A percentile compares a stretch with the other conserved stretches of the same genome.
Evolutionary conservation across 2,329 filamentous ascomycete genomes (phyloP).

Genomic region (Cercospora sp.): DNA sequence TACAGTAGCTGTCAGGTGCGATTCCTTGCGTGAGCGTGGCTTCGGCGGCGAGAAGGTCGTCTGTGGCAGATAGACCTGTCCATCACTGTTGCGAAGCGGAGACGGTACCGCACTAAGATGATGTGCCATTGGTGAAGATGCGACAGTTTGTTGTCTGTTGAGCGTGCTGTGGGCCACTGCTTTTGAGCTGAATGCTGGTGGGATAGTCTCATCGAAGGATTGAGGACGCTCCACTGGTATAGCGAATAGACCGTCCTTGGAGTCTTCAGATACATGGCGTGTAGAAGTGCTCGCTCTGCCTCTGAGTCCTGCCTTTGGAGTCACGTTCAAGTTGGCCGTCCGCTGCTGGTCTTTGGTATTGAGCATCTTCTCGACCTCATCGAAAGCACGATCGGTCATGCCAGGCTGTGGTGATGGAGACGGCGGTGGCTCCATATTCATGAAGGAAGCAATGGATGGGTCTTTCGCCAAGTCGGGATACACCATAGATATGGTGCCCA

Average conservation of each 20-base stretch:
- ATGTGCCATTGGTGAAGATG: slow-evolving; percentile 25
- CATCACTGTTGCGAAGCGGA: slow-evolving; percentile 28
- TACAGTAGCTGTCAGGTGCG: slow-evolving; percentile 9
- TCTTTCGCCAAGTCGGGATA: slow-evolving; percentile 31
- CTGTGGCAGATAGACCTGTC: slow-evolving; percentile 21
- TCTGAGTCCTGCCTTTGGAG: neutral
- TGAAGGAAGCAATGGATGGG: slow-evolving; percentile 26
- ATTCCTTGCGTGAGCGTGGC: slow-evolving; percentile 11
- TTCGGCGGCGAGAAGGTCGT: slow-evolving; percentile 27
- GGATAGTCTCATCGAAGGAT: neutral
- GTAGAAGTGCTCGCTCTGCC: neutral
- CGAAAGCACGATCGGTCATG: slow-evolving; percentile 6
- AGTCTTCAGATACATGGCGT: slow-evolving; percentile 11
- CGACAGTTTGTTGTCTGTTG: neutral
- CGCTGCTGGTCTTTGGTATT: neutral
- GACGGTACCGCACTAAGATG: slow-evolving; percentile 36
- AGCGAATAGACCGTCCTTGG: slow-evolving; percentile 19
- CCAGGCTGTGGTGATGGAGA: slow-evolving; percentile 4
- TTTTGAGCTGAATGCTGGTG: neutral
- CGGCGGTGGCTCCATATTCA: slow-evolving; percentile 9
- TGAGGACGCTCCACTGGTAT: slow-evolving; percentile 15
- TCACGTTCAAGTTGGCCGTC: neutral
- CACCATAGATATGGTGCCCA: slow-evolving; percentile 23
- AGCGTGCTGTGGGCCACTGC: neutral
- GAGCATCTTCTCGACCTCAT: slow-evolving; percentile 15